Base-by-base conservation (phyloP, 2,329 filamentous ascomycete genomes). In the Aureobasidium sp. region DNA sequence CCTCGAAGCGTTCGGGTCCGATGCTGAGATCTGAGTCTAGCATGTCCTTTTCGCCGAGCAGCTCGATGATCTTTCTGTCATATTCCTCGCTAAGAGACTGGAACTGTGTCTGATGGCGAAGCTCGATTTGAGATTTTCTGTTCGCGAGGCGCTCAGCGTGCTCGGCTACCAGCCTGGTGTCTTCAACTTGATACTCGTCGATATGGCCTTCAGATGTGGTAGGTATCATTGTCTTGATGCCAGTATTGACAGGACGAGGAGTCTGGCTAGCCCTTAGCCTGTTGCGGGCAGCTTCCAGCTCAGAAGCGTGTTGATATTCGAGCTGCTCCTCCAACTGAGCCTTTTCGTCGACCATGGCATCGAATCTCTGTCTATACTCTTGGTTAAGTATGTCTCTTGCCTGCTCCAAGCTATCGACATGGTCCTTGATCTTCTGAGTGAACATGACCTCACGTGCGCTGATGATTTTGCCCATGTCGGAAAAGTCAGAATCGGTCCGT, bases 391-490 rank as follows among this genome's bases (percentile, higher is more conserved):
- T 56, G 10, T 69, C 65, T 49, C 67, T 68, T 11, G 66, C 66
- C 7, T 57, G 57, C 27, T 69, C 66, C 29, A 69, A 44, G 39
- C 64, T 65, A 10, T 63, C 63, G n/a, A 68, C 63, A 50, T 68
- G 66, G 59, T 68, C 64, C 29, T 63, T 59, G 12, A 68, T 67
- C 58, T 68, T 68, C 35, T 60, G 58, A 11, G 63, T 62, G 37
- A 68, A 68, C 1, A 68, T 58, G 4, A 60, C 58, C 50, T 69
- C 67, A 39, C 66, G 68, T 19, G 63, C 64, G 16, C 58, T 64
- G 48, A 68, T 68, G 25, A 64, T 63, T 32, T 59, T 64, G 11
- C 65, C 65, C 3, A 68, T 62, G 38, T 67, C 63, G 3, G 62
- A 65, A 6, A 67, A 61, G 39, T 68, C 66, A 4, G 59, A 51